Conservation (phyloP, 2,329 filamentous ascomycete species). For the Talaromyces sp. region DNA sequence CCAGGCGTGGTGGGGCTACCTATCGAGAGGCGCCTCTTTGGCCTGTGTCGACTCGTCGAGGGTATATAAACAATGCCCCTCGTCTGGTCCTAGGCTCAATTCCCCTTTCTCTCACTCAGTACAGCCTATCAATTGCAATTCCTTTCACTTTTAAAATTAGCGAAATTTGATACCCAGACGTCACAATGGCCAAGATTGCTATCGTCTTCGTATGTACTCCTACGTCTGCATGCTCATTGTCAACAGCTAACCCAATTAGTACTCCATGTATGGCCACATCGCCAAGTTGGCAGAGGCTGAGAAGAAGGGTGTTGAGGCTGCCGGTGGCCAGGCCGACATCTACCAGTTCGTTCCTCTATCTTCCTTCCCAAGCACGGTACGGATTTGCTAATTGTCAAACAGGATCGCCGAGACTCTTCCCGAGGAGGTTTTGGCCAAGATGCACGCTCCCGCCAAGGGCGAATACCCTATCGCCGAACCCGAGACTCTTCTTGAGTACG, state of each 20-base stretch:
- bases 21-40: not conserved
- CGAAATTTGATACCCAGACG: slow-evolving; percentile 10
- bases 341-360: slow-evolving; percentile 61
- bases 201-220: slow-evolving; percentile 74
- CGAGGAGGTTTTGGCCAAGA: slow-evolving; percentile 78
- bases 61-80: slow-evolving; percentile 3
- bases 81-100: not conserved
- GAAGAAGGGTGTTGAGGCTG: slow-evolving; percentile 82
- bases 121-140: not conserved
- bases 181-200: slow-evolving; percentile 79
- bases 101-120: not conserved
- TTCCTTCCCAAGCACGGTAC: not conserved
- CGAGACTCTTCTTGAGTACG: slow-evolving; percentile 66
- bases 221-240: slow-evolving; percentile 3
- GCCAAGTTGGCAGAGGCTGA: slow-evolving; percentile 79
- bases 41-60: not conserved
- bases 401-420: slow-evolving; percentile 82
- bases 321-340: slow-evolving; percentile 75
- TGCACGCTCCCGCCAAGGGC: slow-evolving; percentile 78
- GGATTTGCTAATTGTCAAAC: not conserved
- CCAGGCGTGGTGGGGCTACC: not conserved
- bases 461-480: slow-evolving; percentile 63
- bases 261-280: slow-evolving; percentile 94
- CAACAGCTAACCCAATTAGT: slow-evolving; percentile 50
- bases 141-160: not conserved